Evolutionary conservation across 352 stramenopile genomes (phyloP).

Genomic region (Globisporangium heterothallicum): DNA sequence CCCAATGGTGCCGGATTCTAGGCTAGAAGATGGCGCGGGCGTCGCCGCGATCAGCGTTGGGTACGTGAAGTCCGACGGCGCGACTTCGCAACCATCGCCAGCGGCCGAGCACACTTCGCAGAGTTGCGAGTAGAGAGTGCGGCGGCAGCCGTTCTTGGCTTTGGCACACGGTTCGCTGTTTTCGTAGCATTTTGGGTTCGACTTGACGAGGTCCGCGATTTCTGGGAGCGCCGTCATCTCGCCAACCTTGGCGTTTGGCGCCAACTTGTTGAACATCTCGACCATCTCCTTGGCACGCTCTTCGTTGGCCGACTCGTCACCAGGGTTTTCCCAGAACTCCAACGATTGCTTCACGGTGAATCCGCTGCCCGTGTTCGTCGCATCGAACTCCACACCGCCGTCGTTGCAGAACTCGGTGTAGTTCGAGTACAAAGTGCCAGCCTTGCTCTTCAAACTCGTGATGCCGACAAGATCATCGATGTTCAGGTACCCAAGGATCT

Average conservation of each 20-base stretch:
- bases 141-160: slow-evolving; percentile 37
- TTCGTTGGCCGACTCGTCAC: slow-evolving; percentile 33
- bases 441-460: slow-evolving; percentile 27
- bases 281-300: slow-evolving; percentile 41
- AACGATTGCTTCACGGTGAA: slow-evolving; percentile 38
- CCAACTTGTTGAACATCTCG: slow-evolving; percentile 47
- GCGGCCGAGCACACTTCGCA: slow-evolving; percentile 43
- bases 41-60: slow-evolving; percentile 23
- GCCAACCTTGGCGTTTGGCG: slow-evolving; percentile 18
- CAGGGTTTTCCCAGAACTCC: slow-evolving; percentile 61
- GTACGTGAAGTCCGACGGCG: slow-evolving; percentile 39
- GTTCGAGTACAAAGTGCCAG: slow-evolving; percentile 18
- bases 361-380: slow-evolving; percentile 29
- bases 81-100: slow-evolving; percentile 25
- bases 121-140: slow-evolving; percentile 54
- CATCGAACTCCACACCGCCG: slow-evolving; percentile 39
- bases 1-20: slow-evolving; percentile 8
- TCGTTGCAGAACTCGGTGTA: slow-evolving; percentile 48
- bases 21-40: slow-evolving; percentile 6
- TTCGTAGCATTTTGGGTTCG: slow-evolving; percentile 64
- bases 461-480: slow-evolving; percentile 60
- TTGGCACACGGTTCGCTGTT: slow-evolving; percentile 44
- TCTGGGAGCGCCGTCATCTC: slow-evolving; percentile 44
- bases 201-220: slow-evolving; percentile 24
- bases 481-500: slow-evolving; percentile 50